Conservation (phyloP, 2,329 filamentous ascomycete species). For the Cryphonectria radicalis region DNA sequence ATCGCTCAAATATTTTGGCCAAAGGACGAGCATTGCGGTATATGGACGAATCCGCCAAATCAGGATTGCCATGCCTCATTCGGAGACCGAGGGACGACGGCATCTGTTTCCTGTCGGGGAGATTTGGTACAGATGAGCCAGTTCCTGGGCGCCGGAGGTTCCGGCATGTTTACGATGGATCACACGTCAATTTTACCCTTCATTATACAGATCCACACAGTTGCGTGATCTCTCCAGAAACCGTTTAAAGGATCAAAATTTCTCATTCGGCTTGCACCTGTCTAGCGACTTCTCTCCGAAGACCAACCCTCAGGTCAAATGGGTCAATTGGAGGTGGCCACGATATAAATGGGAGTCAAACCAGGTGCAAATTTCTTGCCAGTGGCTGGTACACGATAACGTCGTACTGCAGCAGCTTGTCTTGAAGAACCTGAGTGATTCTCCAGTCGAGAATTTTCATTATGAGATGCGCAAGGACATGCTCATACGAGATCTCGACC, state of each 20-base stretch:
- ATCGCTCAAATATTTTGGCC: background rate
- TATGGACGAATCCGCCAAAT: slow-evolving; percentile 10
- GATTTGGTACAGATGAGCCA: slow-evolving; percentile 12
- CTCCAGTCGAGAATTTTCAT: background rate
- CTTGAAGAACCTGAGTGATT: background rate
- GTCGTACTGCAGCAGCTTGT: slow-evolving; percentile 13
- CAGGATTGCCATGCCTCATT: slow-evolving; percentile 8
- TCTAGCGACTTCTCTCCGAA: rapidly evolving
- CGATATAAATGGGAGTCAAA: slow-evolving; percentile 12
- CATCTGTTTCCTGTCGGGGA: background rate
- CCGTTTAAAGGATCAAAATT: background rate
- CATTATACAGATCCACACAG: background rate
- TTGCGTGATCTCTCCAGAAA: background rate
- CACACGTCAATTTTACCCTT: background rate
- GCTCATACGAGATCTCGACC: slow-evolving; percentile 11
- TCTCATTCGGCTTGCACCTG: background rate
- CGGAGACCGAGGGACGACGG: slow-evolving; percentile 7
- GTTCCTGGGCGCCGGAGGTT: background rate
- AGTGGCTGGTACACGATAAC: slow-evolving; percentile 12
- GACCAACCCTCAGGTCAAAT: background rate
- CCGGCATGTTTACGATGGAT: slow-evolving; percentile 9
- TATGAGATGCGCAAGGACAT: background rate
- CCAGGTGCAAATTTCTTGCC: background rate
- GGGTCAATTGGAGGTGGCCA: slow-evolving; percentile 23
- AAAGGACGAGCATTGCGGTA: slow-evolving; percentile 12